These are phyloP conservation scores for Chalciporus sphaerocephalus DNA, from an alignment of 768 basidiomycete species.

Conservation along the genomic window DNA sequence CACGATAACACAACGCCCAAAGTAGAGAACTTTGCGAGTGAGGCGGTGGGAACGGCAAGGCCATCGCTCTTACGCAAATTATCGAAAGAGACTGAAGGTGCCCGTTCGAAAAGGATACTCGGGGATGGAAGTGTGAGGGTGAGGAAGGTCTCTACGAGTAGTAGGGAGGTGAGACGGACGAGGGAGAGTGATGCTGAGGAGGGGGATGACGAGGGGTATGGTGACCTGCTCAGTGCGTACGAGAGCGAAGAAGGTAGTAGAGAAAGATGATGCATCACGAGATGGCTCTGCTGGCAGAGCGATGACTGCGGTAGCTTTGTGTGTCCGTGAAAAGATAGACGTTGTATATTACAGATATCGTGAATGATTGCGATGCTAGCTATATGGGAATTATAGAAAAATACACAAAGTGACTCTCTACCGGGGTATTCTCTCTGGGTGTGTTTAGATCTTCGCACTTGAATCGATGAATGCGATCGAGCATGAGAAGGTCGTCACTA, in stretches of 20 bases:
- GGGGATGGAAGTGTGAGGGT: conserved; percentile 26
- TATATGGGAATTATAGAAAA: too few species aligned
- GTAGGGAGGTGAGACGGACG: conserved; percentile 33
- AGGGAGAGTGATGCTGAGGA: conserved; percentile 69
- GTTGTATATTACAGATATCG: too few species aligned
- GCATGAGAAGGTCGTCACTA: too few species aligned
- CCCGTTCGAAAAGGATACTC: conserved; percentile 40
- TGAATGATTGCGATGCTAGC: too few species aligned
- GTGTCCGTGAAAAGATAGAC: too few species aligned
- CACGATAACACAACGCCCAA: conserved; percentile 56
- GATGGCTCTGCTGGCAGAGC: background rate
- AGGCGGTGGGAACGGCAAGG: conserved; percentile 24
- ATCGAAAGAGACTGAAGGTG: conserved; percentile 25
- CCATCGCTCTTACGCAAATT: conserved; percentile 27
- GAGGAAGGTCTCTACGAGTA: conserved; percentile 47
- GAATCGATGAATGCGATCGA: too few species aligned
- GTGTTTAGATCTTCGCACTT: too few species aligned
- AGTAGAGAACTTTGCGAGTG: conserved; percentile 43
- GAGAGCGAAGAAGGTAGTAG: conserved; percentile 62
- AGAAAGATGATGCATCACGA: conserved; percentile 18
- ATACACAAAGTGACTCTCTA: too few species aligned
- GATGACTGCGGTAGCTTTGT: too few species aligned
- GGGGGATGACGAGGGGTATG: conserved; percentile 73
- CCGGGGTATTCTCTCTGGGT: too few species aligned
- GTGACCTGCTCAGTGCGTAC: conserved; percentile 74